Percentiles rank a stretch among this genome's conserved stretches.
These are phyloP conservation scores for Phaffomyces thermotolerans DNA, from an alignment of 805 yeast genomes.

Conservation along the genomic window DNA sequence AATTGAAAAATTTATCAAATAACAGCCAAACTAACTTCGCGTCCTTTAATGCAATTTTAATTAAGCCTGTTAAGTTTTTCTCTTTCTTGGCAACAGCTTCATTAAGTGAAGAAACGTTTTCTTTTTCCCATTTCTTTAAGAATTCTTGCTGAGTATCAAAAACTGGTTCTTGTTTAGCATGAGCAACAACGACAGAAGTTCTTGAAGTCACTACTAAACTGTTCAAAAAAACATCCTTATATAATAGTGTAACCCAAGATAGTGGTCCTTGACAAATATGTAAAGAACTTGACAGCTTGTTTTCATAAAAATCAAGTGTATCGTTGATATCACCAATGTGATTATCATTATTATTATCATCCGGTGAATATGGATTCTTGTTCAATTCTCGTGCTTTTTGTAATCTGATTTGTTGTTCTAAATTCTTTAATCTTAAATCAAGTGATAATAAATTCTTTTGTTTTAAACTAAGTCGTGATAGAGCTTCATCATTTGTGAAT, in stretches of 20 bases:
- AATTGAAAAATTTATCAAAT: slow-evolving; percentile 19
- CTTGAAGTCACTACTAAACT: slow-evolving; percentile 8
- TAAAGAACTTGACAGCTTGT: slow-evolving; percentile 4
- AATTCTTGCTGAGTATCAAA: slow-evolving; percentile 2
- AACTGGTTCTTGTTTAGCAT: not conserved
- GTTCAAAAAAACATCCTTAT: slow-evolving; percentile 20
- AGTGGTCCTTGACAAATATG: slow-evolving; percentile 17
- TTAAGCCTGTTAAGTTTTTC: not conserved
- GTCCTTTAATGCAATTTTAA: slow-evolving; percentile 10
- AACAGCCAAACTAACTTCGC: slow-evolving; percentile 19
- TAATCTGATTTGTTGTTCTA: slow-evolving; percentile 8
- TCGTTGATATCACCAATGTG: not conserved
- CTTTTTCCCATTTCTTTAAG: slow-evolving; percentile 4
- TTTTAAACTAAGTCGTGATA: not conserved
- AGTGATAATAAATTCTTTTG: slow-evolving; percentile 3
- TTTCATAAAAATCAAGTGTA: slow-evolving; percentile 10
- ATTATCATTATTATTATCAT: too few relatives aligned
- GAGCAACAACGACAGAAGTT: not conserved
- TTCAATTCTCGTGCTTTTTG: not conserved
- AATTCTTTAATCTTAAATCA: slow-evolving; percentile 11
- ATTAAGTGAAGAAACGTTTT: not conserved
- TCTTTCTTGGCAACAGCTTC: not conserved
- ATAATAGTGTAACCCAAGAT: slow-evolving; percentile 20
- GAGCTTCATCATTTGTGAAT: too few relatives aligned
- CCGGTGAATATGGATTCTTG: too few relatives aligned